Percentiles rank a stretch among this genome's conserved stretches.
Conservation (phyloP, 2,329 filamentous ascomycete genomes). For the Aspergillus sp. region DNA sequence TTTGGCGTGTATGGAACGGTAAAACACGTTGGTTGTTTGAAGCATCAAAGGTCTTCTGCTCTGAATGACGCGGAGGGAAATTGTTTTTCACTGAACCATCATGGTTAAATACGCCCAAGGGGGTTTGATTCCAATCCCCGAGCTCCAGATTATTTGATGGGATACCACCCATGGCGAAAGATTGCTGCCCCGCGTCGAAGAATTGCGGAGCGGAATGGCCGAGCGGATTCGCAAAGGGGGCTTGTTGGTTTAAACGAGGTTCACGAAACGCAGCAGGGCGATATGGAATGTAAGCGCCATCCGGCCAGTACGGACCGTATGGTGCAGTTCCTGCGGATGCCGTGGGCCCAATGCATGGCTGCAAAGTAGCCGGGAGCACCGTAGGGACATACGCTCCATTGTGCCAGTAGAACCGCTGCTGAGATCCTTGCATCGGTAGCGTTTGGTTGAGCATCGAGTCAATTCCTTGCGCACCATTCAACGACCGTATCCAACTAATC, state of each 20-base stretch:
- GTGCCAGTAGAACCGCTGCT: constrained; percentile 44
- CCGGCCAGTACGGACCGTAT: constrained; percentile 64
- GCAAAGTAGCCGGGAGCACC: constrained; percentile 59
- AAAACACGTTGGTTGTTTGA: constrained; percentile 27
- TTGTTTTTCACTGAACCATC: constrained; percentile 34
- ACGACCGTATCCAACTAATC: constrained; percentile 43
- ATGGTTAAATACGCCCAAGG: constrained; percentile 26
- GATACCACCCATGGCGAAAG: constrained; percentile 28
- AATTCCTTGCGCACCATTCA: constrained; percentile 52
- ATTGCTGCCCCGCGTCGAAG: constrained; percentile 30
- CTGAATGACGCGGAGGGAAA: constrained; percentile 40
- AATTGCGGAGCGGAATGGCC: constrained; percentile 24
- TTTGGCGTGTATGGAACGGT: constrained; percentile 28
- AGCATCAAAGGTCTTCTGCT: constrained; percentile 30
- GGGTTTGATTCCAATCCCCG: constrained; percentile 33
- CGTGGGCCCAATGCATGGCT: constrained; percentile 58
- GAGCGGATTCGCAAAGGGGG: constrained; percentile 22
- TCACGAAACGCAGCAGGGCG: constrained; percentile 59
- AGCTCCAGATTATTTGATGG: constrained; percentile 28
- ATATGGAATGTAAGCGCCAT: constrained; percentile 62
- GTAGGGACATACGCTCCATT: constrained; percentile 56
- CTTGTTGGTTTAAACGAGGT: constrained; percentile 43
- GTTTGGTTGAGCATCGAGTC: constrained; percentile 64
- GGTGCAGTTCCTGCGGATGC: constrained; percentile 57
- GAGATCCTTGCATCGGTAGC: constrained; percentile 42